Evolutionary conservation across 169 alveolate genomes (phyloP).

Genomic region (Plasmodium ovale): DNA sequence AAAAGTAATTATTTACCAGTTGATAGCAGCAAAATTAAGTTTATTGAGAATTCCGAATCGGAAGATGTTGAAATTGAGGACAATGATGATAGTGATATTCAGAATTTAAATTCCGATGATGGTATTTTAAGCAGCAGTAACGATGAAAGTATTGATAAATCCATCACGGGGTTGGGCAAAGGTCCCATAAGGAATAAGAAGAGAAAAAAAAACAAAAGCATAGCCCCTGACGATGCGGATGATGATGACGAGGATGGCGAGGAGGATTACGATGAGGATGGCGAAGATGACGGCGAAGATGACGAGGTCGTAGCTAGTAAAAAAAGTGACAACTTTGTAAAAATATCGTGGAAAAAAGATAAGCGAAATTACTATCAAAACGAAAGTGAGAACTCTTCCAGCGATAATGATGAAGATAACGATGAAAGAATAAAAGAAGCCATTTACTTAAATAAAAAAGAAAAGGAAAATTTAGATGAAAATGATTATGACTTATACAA

Average conservation of each 20-base stretch:
- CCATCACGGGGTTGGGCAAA: background rate
- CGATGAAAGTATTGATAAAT: constrained; percentile 14
- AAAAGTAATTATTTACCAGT: constrained; percentile 34
- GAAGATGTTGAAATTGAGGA: constrained; percentile 69
- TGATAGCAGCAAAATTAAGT: constrained; percentile 63
- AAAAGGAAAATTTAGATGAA: constrained; percentile 71
- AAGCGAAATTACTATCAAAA: constrained; percentile 71
- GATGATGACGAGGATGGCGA: constrained; percentile 28
- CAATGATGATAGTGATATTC: constrained; percentile 16
- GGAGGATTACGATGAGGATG: background rate
- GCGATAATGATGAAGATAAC: constrained; percentile 62
- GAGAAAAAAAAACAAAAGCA: background rate
- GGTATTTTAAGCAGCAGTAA: constrained; percentile 17
- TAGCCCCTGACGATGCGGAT: background rate
- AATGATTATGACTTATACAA: constrained; percentile 66
- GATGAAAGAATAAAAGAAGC: constrained; percentile 76
- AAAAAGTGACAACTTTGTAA: constrained; percentile 21
- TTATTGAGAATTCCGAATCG: constrained; percentile 66
- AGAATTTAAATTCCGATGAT: constrained; percentile 8
- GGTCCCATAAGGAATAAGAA: background rate
- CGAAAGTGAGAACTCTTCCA: constrained; percentile 66
- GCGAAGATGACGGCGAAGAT: constrained; percentile 10
- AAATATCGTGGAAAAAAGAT: constrained; percentile 68
- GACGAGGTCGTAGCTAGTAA: background rate
- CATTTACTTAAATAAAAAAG: constrained; percentile 68